These are phyloP conservation scores for Dioscorea dumetorum DNA, from an alignment of 106 monocot genomes.

Conservation along the genomic window DNA sequence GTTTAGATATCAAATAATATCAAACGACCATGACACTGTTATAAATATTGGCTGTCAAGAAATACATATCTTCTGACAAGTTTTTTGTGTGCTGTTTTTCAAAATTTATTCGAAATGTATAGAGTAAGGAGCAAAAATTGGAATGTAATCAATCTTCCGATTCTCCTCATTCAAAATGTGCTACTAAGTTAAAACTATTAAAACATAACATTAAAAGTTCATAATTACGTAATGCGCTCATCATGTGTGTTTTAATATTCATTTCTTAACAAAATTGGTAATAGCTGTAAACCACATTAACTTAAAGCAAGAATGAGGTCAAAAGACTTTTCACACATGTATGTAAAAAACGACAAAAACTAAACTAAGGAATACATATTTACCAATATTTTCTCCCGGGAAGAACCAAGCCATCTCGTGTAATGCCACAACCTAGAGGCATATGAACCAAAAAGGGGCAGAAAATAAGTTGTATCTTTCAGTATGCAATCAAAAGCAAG, in stretches of 20 bases:
- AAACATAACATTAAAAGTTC: no score
- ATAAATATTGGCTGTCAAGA: neutral
- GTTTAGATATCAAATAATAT: slow-evolving; percentile 9
- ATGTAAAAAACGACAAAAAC: neutral
- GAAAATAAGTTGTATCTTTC: neutral
- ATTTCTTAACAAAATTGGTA: no score
- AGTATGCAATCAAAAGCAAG: slow-evolving; percentile 2
- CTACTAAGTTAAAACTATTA: neutral
- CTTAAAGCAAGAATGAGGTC: neutral
- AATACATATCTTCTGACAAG: neutral
- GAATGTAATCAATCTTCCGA: neutral
- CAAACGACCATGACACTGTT: neutral
- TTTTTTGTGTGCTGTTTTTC: neutral
- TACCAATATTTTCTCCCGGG: slow-evolving; percentile 83
- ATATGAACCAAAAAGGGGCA: neutral
- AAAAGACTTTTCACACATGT: neutral
- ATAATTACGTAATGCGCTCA: no score
- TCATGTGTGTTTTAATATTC: no score
- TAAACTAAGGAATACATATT: neutral
- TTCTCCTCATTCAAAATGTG: neutral
- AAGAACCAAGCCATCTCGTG: slow-evolving; percentile 77
- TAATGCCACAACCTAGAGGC: slow-evolving; percentile 71
- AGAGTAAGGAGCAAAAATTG: neutral
- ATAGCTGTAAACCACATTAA: neutral
- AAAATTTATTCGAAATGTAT: neutral